Base-by-base conservation (phyloP, 441 rosid species). In the Brassica hybrid region DNA sequence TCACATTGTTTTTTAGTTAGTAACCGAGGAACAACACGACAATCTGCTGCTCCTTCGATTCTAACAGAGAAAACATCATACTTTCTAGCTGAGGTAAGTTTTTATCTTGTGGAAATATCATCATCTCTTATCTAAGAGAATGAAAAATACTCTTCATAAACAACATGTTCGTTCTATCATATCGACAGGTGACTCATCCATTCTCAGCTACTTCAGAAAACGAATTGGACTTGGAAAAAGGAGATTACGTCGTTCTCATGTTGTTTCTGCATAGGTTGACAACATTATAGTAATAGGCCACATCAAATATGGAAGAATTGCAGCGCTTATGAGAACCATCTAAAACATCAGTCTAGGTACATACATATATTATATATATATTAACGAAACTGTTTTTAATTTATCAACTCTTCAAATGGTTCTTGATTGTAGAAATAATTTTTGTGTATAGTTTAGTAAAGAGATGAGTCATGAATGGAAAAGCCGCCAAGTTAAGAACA, bases 211-310 rank as follows among this genome's bases (percentile, higher is more conserved):
- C 85, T 34, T 85, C 92, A 16, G 92, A 88, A 81, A 88, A 86
- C 76, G 92, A 90, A 57, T 34, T 90, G 81, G 85, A 84, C 84
- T 82, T 88, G 82, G 68, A 81, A 1, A 82, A 73, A 60, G 90
- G 92, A 72, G 92, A 90, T 65, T 90, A 85, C 76, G 80, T 90
- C 36, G 92, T 90, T 19, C 91, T 90, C 50, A 62, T 25, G 4
- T 7, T 54, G 71, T 68, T 48, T 74, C 17, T 74, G 16, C 67
- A 19, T 56, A 90, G 92, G 92, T 88, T 30, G 86, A 88, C 60
- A 81, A 87, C 56, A 85, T 90, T 76, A 73, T 90, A 64, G 83
- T 90, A 58, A 87, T 87, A 27, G 92, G 91, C 34, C 94, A 88
- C 52, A 87, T 88, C 64, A 71, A 80, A 69, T 88, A 88, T 62